These are phyloP conservation scores for Scedosporium boydii DNA, from an alignment of 2,329 filamentous ascomycete species.

Conservation along the genomic window DNA sequence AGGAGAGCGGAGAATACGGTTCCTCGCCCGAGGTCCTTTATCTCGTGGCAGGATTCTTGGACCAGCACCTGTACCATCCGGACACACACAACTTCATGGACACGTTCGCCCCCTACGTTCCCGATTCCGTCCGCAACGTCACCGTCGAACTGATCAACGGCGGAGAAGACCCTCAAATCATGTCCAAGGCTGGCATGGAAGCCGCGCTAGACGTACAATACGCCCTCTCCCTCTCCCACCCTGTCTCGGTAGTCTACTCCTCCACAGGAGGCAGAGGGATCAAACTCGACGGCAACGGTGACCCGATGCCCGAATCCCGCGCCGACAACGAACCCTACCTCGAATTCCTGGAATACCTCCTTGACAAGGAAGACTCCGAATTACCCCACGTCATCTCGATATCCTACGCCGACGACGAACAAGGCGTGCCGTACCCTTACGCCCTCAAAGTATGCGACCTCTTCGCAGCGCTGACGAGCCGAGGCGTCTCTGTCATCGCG, in stretches of 20 bases:
- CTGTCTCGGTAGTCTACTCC: constrained; percentile 34
- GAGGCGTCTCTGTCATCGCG: constrained; percentile 41
- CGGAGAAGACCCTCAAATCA: constrained; percentile 31
- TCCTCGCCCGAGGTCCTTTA: constrained; percentile 25
- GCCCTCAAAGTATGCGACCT: constrained; percentile 42
- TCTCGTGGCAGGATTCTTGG: constrained; percentile 40
- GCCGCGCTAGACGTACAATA: constrained; percentile 41
- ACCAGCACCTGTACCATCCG: constrained; percentile 33
- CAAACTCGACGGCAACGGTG: constrained; percentile 29
- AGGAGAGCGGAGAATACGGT: neutral
- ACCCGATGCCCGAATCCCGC: constrained; percentile 17
- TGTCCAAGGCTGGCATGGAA: constrained; percentile 28
- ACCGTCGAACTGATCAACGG: constrained; percentile 30
- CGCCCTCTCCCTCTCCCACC: constrained; percentile 33
- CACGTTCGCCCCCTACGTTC: constrained; percentile 24
- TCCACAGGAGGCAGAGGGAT: constrained; percentile 33
- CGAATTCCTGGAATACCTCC: constrained; percentile 40
- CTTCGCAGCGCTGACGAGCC: constrained; percentile 41
- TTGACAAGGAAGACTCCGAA: constrained; percentile 30
- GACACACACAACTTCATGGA: constrained; percentile 31
- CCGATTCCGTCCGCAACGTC: constrained; percentile 27
- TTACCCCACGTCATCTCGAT: constrained; percentile 48
- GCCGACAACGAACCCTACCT: constrained; percentile 48
- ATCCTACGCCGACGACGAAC: constrained; percentile 50
- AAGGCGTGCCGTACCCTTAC: constrained; percentile 40